Evolutionary conservation across 176 grass and related monocot genomes (phyloP).

Genomic region (Canna indica): DNA sequence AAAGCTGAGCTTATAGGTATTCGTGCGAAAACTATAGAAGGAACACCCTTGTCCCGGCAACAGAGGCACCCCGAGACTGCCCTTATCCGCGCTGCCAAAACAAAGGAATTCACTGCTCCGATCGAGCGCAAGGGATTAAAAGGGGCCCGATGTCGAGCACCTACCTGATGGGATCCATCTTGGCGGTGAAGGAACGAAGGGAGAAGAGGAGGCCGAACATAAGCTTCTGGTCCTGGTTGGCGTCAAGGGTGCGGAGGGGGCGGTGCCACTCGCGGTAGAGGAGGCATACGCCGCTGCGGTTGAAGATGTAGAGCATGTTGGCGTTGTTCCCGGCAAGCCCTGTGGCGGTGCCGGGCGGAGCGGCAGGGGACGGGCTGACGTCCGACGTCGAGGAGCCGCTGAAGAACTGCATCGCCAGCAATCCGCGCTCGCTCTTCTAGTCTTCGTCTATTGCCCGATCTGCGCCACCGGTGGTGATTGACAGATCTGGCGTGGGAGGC

Average conservation of each 20-base stretch:
- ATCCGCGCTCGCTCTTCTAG: neutral
- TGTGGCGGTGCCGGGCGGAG: conserved; percentile 55
- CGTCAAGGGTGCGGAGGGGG: conserved; percentile 60
- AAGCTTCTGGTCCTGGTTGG: conserved; percentile 83
- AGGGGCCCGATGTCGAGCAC: neutral
- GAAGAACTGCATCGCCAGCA: conserved; percentile 70
- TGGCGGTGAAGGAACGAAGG: conserved; percentile 80
- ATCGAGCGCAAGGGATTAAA: neutral
- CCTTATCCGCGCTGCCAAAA: conserved; percentile 52
- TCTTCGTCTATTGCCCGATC: neutral
- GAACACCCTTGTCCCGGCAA: conserved; percentile 76
- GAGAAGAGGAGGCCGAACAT: conserved; percentile 98
- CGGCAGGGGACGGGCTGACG: conserved; percentile 38
- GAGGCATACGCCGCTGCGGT: conserved; percentile 77
- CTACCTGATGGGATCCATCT: conserved; percentile 74
- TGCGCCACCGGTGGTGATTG: neutral
- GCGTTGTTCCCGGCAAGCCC: conserved; percentile 48
- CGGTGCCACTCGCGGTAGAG: conserved; percentile 93
- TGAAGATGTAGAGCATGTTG: conserved; percentile 87
- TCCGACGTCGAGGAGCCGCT: conserved; percentile 58
- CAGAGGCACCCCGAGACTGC: conserved; percentile 71
- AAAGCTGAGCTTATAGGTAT: conserved; percentile 84
- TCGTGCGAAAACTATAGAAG: conserved; percentile 82
- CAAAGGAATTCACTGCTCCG: neutral
- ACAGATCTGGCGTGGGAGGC: neutral